A percentile compares a stretch with the other conserved stretches of the same genome.
phyloP scores from a whole-genome alignment of 306 rosid species.

The Lotus japonicus region DNA sequence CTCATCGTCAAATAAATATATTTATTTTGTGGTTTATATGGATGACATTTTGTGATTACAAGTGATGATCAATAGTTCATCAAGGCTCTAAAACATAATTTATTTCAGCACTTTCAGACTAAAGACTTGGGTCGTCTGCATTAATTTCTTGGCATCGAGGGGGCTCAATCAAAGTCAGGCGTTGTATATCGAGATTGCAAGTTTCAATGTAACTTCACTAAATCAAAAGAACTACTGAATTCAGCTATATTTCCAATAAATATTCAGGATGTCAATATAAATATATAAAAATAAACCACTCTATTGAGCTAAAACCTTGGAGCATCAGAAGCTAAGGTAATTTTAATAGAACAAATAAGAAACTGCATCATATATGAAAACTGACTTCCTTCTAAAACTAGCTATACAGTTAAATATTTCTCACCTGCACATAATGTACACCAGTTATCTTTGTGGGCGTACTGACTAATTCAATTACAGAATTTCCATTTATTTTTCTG shows the following conservation, averaged over 20 bases:
- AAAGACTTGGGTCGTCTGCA: too few species aligned
- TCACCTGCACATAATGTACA: conserved; percentile 97
- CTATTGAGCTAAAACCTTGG: not conserved
- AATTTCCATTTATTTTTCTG: conserved; percentile 71
- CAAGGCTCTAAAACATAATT: too few species aligned
- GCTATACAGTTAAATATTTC: conserved; percentile 20
- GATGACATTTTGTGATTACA: too few species aligned
- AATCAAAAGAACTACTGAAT: not conserved
- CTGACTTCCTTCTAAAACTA: conserved; percentile 16
- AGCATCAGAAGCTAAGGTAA: not conserved
- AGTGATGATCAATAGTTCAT: too few species aligned
- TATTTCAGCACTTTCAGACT: too few species aligned
- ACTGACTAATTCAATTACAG: conserved; percentile 85
- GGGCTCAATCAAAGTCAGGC: too few species aligned
- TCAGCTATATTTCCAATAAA: not conserved
- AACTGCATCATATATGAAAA: not conserved
- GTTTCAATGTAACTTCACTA: not conserved
- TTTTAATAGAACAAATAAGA: conserved; percentile 5
- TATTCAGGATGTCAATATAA: not conserved
- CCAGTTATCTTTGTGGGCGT: conserved; percentile 91
- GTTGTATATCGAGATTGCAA: too few species aligned
- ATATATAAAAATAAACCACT: not conserved
- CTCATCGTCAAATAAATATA: too few species aligned
- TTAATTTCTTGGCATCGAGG: too few species aligned
- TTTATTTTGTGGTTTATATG: too few species aligned